These are phyloP conservation scores for Cercophora scortea DNA, from an alignment of 495 filamentous ascomycete species.

Conservation along the genomic window DNA sequence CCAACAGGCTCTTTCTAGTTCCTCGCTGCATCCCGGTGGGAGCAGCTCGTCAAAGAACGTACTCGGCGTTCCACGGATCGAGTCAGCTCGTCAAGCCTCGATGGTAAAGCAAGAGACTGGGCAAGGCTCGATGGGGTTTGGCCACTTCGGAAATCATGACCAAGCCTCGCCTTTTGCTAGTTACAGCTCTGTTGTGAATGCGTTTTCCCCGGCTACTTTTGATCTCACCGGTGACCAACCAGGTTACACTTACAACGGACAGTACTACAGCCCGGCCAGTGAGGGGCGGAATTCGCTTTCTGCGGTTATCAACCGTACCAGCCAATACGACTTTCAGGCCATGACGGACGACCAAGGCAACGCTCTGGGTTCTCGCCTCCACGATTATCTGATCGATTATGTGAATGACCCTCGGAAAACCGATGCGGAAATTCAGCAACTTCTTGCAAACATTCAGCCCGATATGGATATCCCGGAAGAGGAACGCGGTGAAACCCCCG, in stretches of 20 bases:
- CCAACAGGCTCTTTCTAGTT: neutral
- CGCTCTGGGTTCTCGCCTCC: constrained; percentile 14
- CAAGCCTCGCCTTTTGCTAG: neutral
- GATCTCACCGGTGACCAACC: neutral
- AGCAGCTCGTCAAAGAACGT: too few species aligned
- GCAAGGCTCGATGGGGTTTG: neutral
- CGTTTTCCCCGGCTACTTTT: neutral
- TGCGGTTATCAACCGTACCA: constrained; percentile 14
- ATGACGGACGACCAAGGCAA: constrained; percentile 20
- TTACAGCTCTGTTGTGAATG: neutral
- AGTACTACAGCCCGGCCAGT: neutral
- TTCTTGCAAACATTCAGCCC: constrained; percentile 67
- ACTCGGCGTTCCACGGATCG: too few species aligned
- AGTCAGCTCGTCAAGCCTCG: too few species aligned
- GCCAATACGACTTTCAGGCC: constrained; percentile 13
- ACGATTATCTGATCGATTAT: constrained; percentile 29
- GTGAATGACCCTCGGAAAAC: constrained; percentile 51
- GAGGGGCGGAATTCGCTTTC: too few species aligned
- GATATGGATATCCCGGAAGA: constrained; percentile 60
- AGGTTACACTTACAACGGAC: neutral
- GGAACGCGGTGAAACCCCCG: constrained; percentile 65
- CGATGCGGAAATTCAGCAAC: constrained; percentile 55
- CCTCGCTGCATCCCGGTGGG: too few species aligned
- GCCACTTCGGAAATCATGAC: neutral
- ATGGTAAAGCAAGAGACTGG: neutral